Conservation (phyloP, 805 yeast genomes). For the Nakazawaea populi region DNA sequence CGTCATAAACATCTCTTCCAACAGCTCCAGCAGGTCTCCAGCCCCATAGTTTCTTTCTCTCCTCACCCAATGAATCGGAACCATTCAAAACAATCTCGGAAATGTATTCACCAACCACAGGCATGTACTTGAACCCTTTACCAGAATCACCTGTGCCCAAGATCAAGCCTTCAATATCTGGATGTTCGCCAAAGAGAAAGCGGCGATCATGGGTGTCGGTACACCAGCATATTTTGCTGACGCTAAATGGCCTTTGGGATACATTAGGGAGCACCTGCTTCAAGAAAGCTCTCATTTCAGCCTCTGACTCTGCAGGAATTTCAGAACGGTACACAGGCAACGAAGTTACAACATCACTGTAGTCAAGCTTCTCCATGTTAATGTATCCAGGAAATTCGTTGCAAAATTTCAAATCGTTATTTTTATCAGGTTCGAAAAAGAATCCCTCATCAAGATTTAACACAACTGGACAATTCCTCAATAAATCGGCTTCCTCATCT, state of each 20-base stretch:
- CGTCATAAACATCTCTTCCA: slow-evolving; percentile 27
- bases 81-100: slow-evolving; percentile 26
- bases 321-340: slow-evolving; percentile 24
- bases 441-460: slow-evolving; percentile 33
- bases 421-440: slow-evolving; percentile 33
- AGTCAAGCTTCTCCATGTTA: slow-evolving; percentile 12
- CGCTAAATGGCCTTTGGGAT: slow-evolving; percentile 22
- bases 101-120: slow-evolving; percentile 26
- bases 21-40: slow-evolving; percentile 29
- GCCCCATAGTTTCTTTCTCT: slow-evolving; percentile 22
- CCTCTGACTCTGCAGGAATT: slow-evolving; percentile 28
- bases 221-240: slow-evolving; percentile 29
- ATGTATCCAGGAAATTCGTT: slow-evolving; percentile 35
- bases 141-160: slow-evolving; percentile 33
- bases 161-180: slow-evolving; percentile 20
- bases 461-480: slow-evolving; percentile 30
- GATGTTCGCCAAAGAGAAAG: slow-evolving; percentile 25
- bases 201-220: slow-evolving; percentile 29
- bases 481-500: slow-evolving; percentile 23
- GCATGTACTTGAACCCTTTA: slow-evolving; percentile 31
- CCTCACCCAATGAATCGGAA: slow-evolving; percentile 19
- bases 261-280: slow-evolving; percentile 26
- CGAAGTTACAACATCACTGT: slow-evolving; percentile 14
- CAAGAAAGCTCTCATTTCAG: slow-evolving; percentile 26
- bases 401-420: slow-evolving; percentile 30